These are phyloP conservation scores for Sporothrix globosa DNA, from an alignment of 2,329 filamentous ascomycete species.

Conservation along the genomic window DNA sequence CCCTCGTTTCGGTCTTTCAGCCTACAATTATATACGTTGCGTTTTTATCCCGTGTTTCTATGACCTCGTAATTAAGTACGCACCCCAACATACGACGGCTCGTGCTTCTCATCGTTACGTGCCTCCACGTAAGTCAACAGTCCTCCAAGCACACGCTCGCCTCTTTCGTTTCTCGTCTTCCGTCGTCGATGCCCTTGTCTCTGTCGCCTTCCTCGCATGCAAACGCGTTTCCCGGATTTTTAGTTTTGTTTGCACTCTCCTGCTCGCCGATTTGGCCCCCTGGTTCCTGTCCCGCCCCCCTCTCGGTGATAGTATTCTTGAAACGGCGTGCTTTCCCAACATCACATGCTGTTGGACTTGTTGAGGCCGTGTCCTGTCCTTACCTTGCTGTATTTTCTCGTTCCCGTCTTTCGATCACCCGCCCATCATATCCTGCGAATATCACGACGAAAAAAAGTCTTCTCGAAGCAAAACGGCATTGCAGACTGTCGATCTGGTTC, in stretches of 20 bases:
- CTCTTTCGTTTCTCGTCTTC: conserved; percentile 1
- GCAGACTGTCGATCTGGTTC: background rate
- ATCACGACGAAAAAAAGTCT: no score
- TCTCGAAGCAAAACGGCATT: conserved; percentile 16
- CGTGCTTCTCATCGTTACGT: conserved; percentile 2
- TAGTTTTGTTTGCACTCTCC: background rate
- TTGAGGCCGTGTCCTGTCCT: no score
- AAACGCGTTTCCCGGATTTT: background rate
- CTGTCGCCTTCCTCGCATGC: conserved; percentile 1
- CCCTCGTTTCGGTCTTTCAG: conserved; percentile 24
- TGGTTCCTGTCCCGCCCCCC: conserved; percentile 5
- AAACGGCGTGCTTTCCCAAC: background rate
- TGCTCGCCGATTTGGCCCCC: background rate
- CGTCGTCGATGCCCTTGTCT: background rate
- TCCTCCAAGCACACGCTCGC: background rate
- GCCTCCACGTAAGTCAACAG: conserved; percentile 25
- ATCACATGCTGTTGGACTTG: background rate
- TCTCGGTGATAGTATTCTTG: background rate
- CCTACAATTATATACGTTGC: conserved; percentile 18
- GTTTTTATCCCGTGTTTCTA: conserved; percentile 25
- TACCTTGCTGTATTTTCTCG: conserved; percentile 20
- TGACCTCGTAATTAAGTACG: conserved; percentile 29
- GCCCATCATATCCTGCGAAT: background rate
- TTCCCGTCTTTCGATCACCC: background rate
- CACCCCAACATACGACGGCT: conserved; percentile 9